Evolutionary conservation across 192 early-diverging fungal species (phyloP).

Genomic region (Coemansia sp.): DNA sequence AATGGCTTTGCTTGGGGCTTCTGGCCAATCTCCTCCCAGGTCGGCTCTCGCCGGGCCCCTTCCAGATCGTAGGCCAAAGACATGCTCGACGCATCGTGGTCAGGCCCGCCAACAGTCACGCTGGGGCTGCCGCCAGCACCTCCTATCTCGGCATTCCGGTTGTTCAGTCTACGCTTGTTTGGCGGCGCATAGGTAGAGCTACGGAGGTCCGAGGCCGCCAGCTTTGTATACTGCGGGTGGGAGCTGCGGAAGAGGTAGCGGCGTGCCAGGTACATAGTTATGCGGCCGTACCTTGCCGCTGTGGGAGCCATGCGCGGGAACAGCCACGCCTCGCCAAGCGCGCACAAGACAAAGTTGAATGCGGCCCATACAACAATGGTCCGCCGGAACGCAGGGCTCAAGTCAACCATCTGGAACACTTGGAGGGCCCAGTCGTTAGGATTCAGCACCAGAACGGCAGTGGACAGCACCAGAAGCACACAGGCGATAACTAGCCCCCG

Average conservation of each 20-base stretch:
- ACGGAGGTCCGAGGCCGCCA: neutral
- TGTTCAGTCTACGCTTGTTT: slow-evolving; percentile 1
- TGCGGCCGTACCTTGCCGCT: slow-evolving; percentile 14
- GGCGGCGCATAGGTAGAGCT: neutral
- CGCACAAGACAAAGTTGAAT: slow-evolving; percentile 48
- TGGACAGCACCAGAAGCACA: slow-evolving; percentile 62
- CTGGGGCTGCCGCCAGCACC: slow-evolving; percentile 13
- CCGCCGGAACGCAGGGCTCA: slow-evolving; percentile 54
- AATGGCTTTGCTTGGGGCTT: slow-evolving; percentile 38
- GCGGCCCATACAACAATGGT: slow-evolving; percentile 56
- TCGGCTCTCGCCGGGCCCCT: slow-evolving; percentile 11
- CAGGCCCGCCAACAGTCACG: slow-evolving; percentile 6
- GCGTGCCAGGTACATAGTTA: slow-evolving; percentile 9
- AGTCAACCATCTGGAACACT: slow-evolving; percentile 63
- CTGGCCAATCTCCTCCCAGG: slow-evolving; percentile 38
- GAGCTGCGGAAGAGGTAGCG: slow-evolving; percentile 12
- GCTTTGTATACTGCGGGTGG: slow-evolving; percentile 9
- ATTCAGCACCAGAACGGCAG: slow-evolving; percentile 50
- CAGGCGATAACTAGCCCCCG: slow-evolving; percentile 21
- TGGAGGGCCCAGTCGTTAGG: slow-evolving; percentile 51
- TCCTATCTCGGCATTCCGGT: neutral
- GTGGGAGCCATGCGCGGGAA: slow-evolving; percentile 30
- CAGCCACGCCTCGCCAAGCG: slow-evolving; percentile 33
- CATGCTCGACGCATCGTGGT: neutral
- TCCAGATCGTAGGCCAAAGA: slow-evolving; percentile 12